These are phyloP conservation scores for Tylopilus balloui DNA, from an alignment of 768 basidiomycete genomes.

Conservation along the genomic window DNA sequence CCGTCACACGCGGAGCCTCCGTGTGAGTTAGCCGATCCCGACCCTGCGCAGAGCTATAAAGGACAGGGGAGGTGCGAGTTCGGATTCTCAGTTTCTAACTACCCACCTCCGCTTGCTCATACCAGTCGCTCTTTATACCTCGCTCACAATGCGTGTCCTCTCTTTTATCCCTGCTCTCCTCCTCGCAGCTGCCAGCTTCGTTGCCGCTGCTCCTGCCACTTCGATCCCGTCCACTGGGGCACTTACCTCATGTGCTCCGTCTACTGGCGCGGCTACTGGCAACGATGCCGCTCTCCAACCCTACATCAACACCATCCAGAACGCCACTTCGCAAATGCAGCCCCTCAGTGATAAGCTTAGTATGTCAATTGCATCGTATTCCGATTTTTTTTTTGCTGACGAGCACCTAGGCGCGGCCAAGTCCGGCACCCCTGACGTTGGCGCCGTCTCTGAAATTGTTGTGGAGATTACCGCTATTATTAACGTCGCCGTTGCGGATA, in stretches of 20 bases:
- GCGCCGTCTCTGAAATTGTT: neutral
- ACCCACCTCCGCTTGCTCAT: neutral
- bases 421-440: neutral
- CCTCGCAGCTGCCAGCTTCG: slow-evolving; percentile 14
- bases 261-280: no score
- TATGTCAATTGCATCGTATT: neutral
- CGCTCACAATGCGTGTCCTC: slow-evolving; percentile 24
- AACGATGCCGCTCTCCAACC: neutral
- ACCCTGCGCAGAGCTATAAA: slow-evolving; percentile 5
- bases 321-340: neutral
- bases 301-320: neutral
- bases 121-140: slow-evolving; percentile 13
- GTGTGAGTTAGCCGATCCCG: neutral
- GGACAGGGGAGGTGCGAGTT: neutral
- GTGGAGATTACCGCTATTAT: slow-evolving; percentile 1
- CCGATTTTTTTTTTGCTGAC: no score
- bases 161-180: slow-evolving; percentile 21
- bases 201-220: slow-evolving; percentile 11
- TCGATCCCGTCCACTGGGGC: neutral
- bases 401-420: neutral
- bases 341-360: neutral
- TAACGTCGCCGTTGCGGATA: neutral
- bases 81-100: neutral
- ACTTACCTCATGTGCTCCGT: neutral
- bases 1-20: neutral